phyloP scores from a whole-genome alignment of 257 asterid genomes.

The Haberlea rhodopensis region DNA sequence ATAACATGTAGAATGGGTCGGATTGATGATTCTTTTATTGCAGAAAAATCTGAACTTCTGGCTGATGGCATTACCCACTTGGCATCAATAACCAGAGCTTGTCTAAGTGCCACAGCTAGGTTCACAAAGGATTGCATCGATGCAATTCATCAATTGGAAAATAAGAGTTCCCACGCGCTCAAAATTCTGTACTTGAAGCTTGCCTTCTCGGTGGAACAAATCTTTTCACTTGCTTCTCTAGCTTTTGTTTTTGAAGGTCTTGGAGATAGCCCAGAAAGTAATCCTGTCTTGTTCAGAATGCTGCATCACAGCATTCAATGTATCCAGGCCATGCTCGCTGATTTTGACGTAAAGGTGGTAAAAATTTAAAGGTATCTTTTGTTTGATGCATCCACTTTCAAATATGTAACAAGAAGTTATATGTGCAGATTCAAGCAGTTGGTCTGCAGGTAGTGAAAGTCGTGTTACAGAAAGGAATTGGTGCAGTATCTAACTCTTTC shows the following conservation, averaged over 20 bases:
- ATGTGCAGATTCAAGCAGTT: constrained; percentile 71
- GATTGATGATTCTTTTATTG: constrained; percentile 28
- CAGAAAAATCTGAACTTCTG: constrained; percentile 62
- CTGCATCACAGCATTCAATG: constrained; percentile 59
- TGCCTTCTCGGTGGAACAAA: constrained; percentile 66
- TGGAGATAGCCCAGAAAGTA: constrained; percentile 44
- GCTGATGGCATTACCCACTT: constrained; percentile 43
- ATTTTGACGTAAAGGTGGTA: constrained; percentile 68
- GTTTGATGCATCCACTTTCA: constrained; percentile 19
- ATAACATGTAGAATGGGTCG: constrained; percentile 19
- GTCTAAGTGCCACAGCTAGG: constrained; percentile 60
- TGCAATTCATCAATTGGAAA: constrained; percentile 64
- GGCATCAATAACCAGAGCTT: constrained; percentile 56
- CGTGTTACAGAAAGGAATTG: constrained; percentile 59
- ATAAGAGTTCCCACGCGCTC: constrained; percentile 54
- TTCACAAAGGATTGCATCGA: constrained; percentile 54
- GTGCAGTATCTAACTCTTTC: constrained; percentile 45
- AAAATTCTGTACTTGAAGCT: constrained; percentile 78
- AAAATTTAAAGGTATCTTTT: constrained; percentile 22
- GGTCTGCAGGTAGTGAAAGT: constrained; percentile 82
- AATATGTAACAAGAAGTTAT: constrained; percentile 21
- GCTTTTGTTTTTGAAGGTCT: constrained; percentile 52
- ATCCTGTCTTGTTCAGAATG: constrained; percentile 44
- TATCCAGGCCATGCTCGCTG: constrained; percentile 52
- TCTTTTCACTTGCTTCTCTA: constrained; percentile 50